These are phyloP conservation scores for Trichoderma harzianum DNA, from an alignment of 2,329 filamentous ascomycete species.

Conservation along the genomic window DNA sequence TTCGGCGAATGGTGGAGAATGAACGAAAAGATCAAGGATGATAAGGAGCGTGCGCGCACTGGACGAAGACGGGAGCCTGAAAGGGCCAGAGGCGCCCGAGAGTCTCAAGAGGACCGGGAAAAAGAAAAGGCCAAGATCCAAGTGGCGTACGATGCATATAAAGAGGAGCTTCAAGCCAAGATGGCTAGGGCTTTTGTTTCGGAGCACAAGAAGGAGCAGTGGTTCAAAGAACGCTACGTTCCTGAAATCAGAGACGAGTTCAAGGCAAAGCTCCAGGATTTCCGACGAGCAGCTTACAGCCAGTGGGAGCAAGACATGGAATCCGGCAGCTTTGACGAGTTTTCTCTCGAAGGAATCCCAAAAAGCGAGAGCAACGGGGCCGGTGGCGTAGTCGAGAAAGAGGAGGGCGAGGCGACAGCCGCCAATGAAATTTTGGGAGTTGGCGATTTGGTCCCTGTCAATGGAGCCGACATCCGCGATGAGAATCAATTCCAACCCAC, in stretches of 20 bases:
- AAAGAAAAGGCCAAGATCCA: constrained; percentile 78
- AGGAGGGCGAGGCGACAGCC: constrained; percentile 90
- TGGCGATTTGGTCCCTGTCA: constrained; percentile 80
- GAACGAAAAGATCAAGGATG: constrained; percentile 79
- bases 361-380: constrained; percentile 88
- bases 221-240: constrained; percentile 95
- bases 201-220: constrained; percentile 92
- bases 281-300: constrained; percentile 71
- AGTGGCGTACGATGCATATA: constrained; percentile 62
- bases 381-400: constrained; percentile 83
- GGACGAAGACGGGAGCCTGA: constrained; percentile 66
- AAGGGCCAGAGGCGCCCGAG: constrained; percentile 59
- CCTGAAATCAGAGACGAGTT: constrained; percentile 75
- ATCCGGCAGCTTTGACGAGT: constrained; percentile 84
- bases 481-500: constrained; percentile 87
- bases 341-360: constrained; percentile 88
- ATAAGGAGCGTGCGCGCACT: constrained; percentile 67
- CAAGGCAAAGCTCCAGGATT: constrained; percentile 71
- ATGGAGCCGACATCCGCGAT: constrained; percentile 82
- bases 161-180: constrained; percentile 65
- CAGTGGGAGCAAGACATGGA: constrained; percentile 90
- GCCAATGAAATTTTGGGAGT: constrained; percentile 91
- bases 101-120: constrained; percentile 69
- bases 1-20: constrained; percentile 84
- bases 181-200: constrained; percentile 89